Evolutionary conservation across 2,329 filamentous ascomycete species (phyloP), one percentile per base, ranked within the genome.

Genomic region (Zasmidium citrigriseum): DNA sequence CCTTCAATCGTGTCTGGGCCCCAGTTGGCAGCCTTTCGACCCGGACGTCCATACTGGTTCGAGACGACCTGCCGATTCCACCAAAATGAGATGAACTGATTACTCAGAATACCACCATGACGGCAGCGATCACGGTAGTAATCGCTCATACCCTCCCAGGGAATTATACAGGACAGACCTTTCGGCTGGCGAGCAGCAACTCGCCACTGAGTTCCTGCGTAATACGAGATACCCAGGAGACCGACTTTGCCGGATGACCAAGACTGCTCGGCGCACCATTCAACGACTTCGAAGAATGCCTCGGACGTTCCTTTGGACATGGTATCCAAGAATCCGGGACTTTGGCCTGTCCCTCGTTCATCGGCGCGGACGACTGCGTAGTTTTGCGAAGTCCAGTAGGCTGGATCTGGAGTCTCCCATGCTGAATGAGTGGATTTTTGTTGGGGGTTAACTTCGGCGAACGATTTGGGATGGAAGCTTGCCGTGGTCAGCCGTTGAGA

Each of bases 1-100:
- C 86, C 86, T 62, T 88, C 86, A 23, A 86, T 75, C 0, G 84
- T 86, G 54, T 73, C 68, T 4, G 66, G 67, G 0, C 82, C 83
- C 80, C 81, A 84, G 18, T 84, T 83, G 2, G 77, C 73, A 1
- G 76, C 79, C 10, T 77, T 77, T 1, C 70, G 64, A 10, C 70
- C 70, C 5, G 74, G 75, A 23, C 75, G 63, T 10, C 88, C 88
- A 60, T 90, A 90, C 70, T 91, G 88, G 66, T 89, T 90, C 0
- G 78, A 77, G 7, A 88, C 75, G 5, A 89, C 85, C 68, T 89
- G 86, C 0, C 85, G 78, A 66, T 88, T 80, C 86, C 86, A 89
- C 86, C 86, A 89, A 65, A 87, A 84, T 67, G 74, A 50, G 64
- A 88, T 87, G 61, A 73, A 73, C n/a, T 61, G 55, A 55, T 73